Percentiles rank a stretch among this genome's conserved stretches.
Conservation (phyloP, 768 basidiomycete species). For the Lyophyllum shimeji region DNA sequence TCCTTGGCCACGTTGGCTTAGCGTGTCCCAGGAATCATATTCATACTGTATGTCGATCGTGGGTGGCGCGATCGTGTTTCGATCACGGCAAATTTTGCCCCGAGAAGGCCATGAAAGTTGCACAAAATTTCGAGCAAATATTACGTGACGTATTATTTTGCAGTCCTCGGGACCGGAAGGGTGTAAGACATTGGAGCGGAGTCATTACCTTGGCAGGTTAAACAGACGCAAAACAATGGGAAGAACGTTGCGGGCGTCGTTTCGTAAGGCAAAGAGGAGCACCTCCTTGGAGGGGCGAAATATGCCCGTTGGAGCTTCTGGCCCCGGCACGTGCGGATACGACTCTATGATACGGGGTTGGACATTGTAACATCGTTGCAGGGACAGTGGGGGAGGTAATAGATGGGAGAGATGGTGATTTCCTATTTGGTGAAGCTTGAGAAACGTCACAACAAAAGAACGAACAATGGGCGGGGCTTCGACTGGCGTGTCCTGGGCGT, state of each 20-base stretch:
- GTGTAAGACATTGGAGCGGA: background rate
- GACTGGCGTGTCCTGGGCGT: background rate
- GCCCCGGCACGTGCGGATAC: background rate
- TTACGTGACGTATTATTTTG: background rate
- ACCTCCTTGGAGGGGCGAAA: background rate
- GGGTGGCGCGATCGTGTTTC: background rate
- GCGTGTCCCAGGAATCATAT: slow-evolving; percentile 1
- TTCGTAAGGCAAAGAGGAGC: background rate
- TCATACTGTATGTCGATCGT: background rate
- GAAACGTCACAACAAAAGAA: background rate
- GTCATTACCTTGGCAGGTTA: background rate
- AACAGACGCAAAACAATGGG: background rate
- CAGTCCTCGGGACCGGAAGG: background rate
- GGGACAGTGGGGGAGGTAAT: background rate
- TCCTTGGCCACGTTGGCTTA: background rate
- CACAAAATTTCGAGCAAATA: background rate
- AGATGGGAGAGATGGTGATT: background rate
- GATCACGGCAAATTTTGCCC: background rate
- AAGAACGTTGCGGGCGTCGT: background rate
- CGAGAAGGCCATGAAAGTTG: background rate
- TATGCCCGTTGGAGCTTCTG: background rate
- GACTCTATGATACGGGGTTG: background rate
- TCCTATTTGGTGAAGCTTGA: background rate
- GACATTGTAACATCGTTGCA: background rate
- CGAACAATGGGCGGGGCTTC: background rate